Evolutionary conservation across 2,329 filamentous ascomycete genomes (phyloP).

Genomic region (Neonectria sp.): DNA sequence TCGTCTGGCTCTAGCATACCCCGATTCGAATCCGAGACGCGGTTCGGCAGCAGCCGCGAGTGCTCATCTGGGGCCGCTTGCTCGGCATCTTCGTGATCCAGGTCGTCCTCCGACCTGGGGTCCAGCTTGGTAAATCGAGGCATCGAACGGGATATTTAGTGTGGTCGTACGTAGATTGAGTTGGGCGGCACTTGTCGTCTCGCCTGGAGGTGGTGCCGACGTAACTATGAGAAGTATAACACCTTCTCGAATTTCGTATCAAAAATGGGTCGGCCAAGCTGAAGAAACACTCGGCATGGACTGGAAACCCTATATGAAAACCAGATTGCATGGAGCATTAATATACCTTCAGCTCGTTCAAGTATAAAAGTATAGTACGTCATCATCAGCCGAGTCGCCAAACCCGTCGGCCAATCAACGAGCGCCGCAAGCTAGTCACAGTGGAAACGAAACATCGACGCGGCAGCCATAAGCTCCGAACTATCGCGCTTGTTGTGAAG

Average conservation of each 20-base stretch:
- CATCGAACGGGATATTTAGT: conserved; percentile 34
- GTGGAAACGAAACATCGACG: conserved; percentile 32
- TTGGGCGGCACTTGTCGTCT: neutral
- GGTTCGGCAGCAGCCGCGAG: conserved; percentile 79
- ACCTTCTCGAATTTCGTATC: neutral
- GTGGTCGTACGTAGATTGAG: neutral
- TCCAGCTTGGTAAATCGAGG: conserved; percentile 53
- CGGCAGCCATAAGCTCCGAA: conserved; percentile 38
- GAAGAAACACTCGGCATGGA: conserved; percentile 12
- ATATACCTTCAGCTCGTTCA: conserved; percentile 21
- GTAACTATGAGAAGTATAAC: neutral
- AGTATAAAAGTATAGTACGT: conserved; percentile 46
- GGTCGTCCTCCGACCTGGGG: conserved; percentile 36
- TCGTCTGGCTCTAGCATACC: conserved; percentile 59
- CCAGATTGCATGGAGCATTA: conserved; percentile 9
- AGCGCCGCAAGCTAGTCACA: conserved; percentile 1
- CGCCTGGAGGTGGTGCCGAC: no score
- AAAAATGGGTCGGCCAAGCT: neutral
- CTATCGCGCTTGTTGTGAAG: conserved; percentile 23
- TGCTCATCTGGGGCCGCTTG: conserved; percentile 63
- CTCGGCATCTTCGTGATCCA: conserved; percentile 47
- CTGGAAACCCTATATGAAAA: neutral
- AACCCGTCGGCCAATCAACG: conserved; percentile 35
- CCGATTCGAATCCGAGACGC: conserved; percentile 64
- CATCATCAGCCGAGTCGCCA: conserved; percentile 39